These are phyloP conservation scores for Collybia sp. DNA, from an alignment of 768 basidiomycete genomes.

Conservation along the genomic window DNA sequence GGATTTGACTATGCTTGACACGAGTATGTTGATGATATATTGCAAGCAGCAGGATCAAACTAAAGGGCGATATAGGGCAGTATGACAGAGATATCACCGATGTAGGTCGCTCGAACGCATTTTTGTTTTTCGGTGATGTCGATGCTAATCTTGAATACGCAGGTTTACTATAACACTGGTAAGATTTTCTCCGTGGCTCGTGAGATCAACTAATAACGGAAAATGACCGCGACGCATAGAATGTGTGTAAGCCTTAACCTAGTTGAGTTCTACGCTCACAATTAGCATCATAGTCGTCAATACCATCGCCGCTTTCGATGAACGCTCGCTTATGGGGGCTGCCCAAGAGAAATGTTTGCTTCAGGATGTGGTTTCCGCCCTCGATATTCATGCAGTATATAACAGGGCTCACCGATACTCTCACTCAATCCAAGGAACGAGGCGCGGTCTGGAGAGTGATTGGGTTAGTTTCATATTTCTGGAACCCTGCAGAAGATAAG, in stretches of 20 bases:
- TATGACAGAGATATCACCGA: constrained; percentile 59
- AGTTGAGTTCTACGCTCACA: constrained; percentile 9
- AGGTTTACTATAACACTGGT: constrained; percentile 52
- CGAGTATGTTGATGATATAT: constrained; percentile 29
- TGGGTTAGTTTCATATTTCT: constrained; percentile 25
- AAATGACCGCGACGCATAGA: constrained; percentile 1
- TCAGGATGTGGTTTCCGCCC: not conserved
- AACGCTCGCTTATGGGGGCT: constrained; percentile 51
- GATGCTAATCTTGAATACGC: not conserved
- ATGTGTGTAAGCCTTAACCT: constrained; percentile 2
- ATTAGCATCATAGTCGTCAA: constrained; percentile 31
- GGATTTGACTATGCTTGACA: constrained; percentile 60
- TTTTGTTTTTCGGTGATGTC: not conserved
- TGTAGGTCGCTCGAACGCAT: constrained; percentile 21
- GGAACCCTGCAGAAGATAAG: not conserved
- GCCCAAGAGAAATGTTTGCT: constrained; percentile 47
- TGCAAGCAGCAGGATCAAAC: not conserved
- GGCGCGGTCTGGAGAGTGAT: constrained; percentile 52
- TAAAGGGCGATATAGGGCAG: constrained; percentile 25
- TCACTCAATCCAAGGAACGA: constrained; percentile 38
- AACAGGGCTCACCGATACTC: constrained; percentile 43
- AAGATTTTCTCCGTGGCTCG: constrained; percentile 4
- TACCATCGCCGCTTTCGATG: constrained; percentile 32
- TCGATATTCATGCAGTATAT: not conserved
- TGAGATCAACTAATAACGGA: not conserved